Percentiles rank a stretch among this genome's conserved stretches.
Conservation (phyloP, 371 early-diverging fungal genomes). For the Smittium mucronatum region DNA sequence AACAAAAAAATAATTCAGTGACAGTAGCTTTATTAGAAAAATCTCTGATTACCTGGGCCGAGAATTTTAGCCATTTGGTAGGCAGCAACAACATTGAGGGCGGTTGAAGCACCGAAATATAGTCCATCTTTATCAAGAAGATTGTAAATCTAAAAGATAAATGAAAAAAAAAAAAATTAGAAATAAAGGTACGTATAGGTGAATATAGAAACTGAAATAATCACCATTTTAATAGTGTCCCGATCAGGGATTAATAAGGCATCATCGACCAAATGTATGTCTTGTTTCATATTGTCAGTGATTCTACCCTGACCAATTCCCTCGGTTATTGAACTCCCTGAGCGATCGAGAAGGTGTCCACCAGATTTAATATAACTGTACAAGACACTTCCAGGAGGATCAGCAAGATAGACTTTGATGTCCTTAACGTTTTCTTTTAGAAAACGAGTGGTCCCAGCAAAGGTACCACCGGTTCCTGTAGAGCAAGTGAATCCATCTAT, state of each 20-base stretch:
- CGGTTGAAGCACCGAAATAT: no score
- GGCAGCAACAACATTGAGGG: no score
- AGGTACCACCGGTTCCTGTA: slow-evolving; percentile 87
- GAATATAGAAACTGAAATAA: no score
- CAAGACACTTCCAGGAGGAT: slow-evolving; percentile 88
- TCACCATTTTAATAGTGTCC: slow-evolving; percentile 59
- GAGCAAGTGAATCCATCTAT: slow-evolving; percentile 82
- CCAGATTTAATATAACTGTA: slow-evolving; percentile 62
- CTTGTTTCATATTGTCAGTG: slow-evolving; percentile 74
- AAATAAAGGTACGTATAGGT: no score
- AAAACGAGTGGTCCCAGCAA: slow-evolving; percentile 72
- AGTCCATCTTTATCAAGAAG: no score
- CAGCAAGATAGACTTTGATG: slow-evolving; percentile 71
- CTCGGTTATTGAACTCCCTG: slow-evolving; percentile 71
- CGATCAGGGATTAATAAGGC: slow-evolving; percentile 71
- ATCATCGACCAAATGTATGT: slow-evolving; percentile 65
- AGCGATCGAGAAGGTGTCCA: slow-evolving; percentile 49
- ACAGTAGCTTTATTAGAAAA: no score
- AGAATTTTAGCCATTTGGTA: no score
- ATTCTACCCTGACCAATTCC: slow-evolving; percentile 93
- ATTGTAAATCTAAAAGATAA: no score
- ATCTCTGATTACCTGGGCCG: no score
- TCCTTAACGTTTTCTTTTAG: slow-evolving; percentile 57
- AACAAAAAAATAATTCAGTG: no score
- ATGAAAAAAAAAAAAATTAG: no score